phyloP scores from a whole-genome alignment of 1,284 basidiomycete species.

The Microbotryum saponariae region DNA sequence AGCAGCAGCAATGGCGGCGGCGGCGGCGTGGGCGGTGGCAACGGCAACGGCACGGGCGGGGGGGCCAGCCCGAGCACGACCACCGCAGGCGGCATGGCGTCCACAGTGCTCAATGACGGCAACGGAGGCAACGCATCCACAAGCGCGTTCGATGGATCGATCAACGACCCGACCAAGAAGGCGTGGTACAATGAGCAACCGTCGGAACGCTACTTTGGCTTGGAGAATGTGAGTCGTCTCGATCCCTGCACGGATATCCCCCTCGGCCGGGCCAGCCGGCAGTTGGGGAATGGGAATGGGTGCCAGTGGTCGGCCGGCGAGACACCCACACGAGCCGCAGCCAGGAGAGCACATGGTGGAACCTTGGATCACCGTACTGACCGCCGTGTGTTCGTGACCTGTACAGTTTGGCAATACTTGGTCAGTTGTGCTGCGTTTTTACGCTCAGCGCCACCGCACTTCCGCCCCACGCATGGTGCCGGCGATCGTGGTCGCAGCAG shows the following conservation, averaged over 20 bases:
- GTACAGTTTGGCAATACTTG: conserved; percentile 17
- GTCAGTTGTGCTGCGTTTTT: not conserved
- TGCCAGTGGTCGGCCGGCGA: too few species aligned
- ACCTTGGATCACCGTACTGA: not conserved
- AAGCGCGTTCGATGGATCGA: too few species aligned
- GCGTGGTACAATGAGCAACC: conserved; percentile 27
- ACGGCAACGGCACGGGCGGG: not conserved
- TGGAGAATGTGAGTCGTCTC: conserved; percentile 69
- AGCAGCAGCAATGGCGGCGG: too few species aligned
- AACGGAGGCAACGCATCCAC: too few species aligned
- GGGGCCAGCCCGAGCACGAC: not conserved
- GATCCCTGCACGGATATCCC: not conserved
- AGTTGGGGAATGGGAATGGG: too few species aligned
- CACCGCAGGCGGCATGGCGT: too few species aligned
- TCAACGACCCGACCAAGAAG: not conserved
- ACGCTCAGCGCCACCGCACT: conserved; percentile 7
- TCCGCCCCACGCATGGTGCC: conserved; percentile 1
- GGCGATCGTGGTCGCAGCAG: conserved; percentile 8
- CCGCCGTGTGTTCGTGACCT: not conserved
- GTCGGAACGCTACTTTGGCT: conserved; percentile 56
- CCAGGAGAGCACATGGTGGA: not conserved
- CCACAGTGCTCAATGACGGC: too few species aligned
- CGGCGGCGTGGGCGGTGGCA: not conserved
- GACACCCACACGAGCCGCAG: not conserved
- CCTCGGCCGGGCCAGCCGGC: not conserved